Percentiles rank a stretch among this genome's conserved stretches.
These are phyloP conservation scores for Mucor racemosus DNA, from an alignment of 371 early-diverging fungal species.

Conservation along the genomic window DNA sequence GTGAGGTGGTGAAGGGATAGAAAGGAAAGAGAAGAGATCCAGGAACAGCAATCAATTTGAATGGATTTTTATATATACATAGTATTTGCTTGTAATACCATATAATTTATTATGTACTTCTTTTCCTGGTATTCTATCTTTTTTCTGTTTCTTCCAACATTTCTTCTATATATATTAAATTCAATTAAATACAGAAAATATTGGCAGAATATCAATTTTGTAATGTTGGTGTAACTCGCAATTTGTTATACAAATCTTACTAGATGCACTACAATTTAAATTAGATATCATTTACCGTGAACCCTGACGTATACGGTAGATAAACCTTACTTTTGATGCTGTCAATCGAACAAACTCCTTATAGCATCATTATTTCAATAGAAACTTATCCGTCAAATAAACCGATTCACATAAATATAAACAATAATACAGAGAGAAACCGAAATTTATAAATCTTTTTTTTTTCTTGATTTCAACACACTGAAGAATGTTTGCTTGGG, in stretches of 20 bases:
- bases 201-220: constrained; percentile 4
- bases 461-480: not conserved
- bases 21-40: constrained; percentile 27
- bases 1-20: not conserved
- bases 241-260: not conserved
- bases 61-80: not conserved
- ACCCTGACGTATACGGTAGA: too few relatives aligned
- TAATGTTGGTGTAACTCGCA: not conserved
- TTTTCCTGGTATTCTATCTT: constrained; percentile 19
- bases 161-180: constrained; percentile 12
- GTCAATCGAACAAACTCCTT: not conserved
- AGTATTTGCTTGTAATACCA: not conserved
- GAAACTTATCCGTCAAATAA: not conserved
- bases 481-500: not conserved
- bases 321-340: too few relatives aligned
- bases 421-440: not conserved
- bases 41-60: not conserved
- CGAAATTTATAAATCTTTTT: not conserved
- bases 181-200: constrained; percentile 23
- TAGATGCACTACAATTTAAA: not conserved
- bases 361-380: not conserved
- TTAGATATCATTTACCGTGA: too few relatives aligned
- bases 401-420: not conserved
- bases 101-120: constrained; percentile 7
- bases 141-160: constrained; percentile 3